These are phyloP conservation scores for Yamadazyma nakazawae DNA, from an alignment of 805 yeast species.

Conservation along the genomic window DNA sequence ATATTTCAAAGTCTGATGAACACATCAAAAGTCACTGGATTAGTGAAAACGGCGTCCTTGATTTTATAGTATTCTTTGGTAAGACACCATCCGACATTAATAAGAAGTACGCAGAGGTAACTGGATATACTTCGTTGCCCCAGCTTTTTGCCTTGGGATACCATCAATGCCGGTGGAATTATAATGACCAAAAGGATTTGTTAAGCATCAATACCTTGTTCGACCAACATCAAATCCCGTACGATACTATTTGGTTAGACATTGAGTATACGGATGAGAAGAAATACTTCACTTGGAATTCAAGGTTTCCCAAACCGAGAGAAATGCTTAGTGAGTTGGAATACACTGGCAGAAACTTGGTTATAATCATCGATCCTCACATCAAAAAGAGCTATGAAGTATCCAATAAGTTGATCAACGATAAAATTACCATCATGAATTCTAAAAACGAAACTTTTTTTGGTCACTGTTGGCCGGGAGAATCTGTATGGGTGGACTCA, in stretches of 20 bases:
- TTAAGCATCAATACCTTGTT: constrained; percentile 64
- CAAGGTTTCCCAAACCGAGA: constrained; percentile 70
- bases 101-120: constrained; percentile 58
- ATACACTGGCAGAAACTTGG: constrained; percentile 73
- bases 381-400: constrained; percentile 68
- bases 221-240: constrained; percentile 75
- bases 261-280: constrained; percentile 85
- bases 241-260: constrained; percentile 92
- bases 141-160: constrained; percentile 78
- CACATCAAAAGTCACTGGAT: constrained; percentile 79
- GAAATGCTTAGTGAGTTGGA: constrained; percentile 64
- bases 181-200: constrained; percentile 84
- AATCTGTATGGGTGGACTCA: constrained; percentile 90
- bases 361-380: constrained; percentile 90
- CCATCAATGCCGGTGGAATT: constrained; percentile 98
- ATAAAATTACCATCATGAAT: constrained; percentile 45
- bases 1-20: constrained; percentile 45
- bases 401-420: constrained; percentile 47
- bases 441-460: constrained; percentile 51
- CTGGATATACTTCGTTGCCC: constrained; percentile 76
- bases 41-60: constrained; percentile 84
- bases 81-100: constrained; percentile 54
- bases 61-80: constrained; percentile 66
- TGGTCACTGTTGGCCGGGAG: constrained; percentile 99
- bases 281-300: constrained; percentile 90